These are phyloP conservation scores for Coemansia interrupta DNA, from an alignment of 192 early-diverging fungal species.

Conservation along the genomic window DNA sequence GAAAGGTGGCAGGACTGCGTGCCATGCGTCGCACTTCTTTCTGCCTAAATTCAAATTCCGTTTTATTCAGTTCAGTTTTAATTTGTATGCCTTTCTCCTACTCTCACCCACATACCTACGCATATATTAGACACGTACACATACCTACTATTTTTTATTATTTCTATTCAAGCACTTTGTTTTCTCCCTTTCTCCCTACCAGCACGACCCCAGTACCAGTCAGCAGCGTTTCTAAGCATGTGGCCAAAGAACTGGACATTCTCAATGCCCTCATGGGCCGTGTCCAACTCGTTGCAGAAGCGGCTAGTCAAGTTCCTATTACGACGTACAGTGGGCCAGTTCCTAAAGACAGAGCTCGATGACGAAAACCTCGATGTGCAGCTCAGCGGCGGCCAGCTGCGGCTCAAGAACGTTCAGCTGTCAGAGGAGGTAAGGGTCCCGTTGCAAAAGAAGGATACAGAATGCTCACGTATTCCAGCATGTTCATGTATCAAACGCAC, in stretches of 20 bases:
- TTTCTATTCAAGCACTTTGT: not conserved
- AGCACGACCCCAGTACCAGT: too few species aligned
- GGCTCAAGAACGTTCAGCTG: conserved; percentile 74
- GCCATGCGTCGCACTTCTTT: too few species aligned
- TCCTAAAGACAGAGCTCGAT: conserved; percentile 72
- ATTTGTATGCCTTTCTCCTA: too few species aligned
- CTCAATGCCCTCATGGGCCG: conserved; percentile 51
- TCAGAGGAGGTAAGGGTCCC: conserved; percentile 63
- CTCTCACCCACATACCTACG: too few species aligned
- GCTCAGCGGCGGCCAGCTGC: conserved; percentile 71
- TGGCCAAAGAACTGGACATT: conserved; percentile 51
- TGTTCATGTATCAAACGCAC: not conserved
- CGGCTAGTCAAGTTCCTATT: conserved; percentile 78
- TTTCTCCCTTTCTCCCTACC: not conserved
- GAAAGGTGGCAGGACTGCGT: too few species aligned
- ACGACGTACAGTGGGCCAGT: conserved; percentile 78
- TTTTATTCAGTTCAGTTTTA: too few species aligned
- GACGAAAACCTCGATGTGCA: conserved; percentile 80
- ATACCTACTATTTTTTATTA: conserved; percentile 1
- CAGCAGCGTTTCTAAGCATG: conserved; percentile 16
- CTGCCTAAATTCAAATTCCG: too few species aligned
- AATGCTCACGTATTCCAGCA: not conserved
- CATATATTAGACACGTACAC: too few species aligned
- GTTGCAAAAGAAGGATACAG: not conserved
- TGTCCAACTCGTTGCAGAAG: conserved; percentile 76